Evolutionary conservation across 106 monocot genomes (phyloP), one percentile per base, ranked within the genome.

Genomic region (Dendrobium catenatum): DNA sequence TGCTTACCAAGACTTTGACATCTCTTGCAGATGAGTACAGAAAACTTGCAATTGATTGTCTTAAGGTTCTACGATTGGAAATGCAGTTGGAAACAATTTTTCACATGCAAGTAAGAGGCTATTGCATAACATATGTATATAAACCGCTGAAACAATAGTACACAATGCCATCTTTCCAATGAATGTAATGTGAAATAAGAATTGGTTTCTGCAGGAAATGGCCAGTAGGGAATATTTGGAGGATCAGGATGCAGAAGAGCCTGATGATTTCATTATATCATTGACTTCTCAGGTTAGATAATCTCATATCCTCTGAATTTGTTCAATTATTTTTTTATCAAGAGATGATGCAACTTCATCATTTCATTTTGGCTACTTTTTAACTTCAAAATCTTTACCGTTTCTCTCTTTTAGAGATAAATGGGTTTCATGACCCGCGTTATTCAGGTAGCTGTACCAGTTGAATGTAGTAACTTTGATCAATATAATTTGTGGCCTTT

Each of bases 231-330:
- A 95, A 64, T 95, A 99, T 72, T 33, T 90, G 73, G 98, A 99
- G 83, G 93, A 99, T 86, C 93, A 95, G 87, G 98, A 99, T 90
- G 91, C 95, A 83, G 98, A 99, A 79, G 98, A 99, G 75, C 93
- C 98, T 83, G 98, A 99, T 90, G 95, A 99, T 86, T 99, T 93
- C 79, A 84, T 99, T 40, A 95, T 99, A 85, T 91, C 95, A 82
- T 93, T 99, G 42, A 93, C 95, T 64, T 70, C 98, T 77, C 95
- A 90, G 93, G 98, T 99, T 77, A 78, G 77, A 24, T 29, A 48
- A 27, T 76, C 24, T 7, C 27, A 22, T 49, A 1, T 13, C 72
- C 18, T 85, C 74, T 79, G n/a, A 29, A 18, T 73, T 20, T 56
- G 42, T 59, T 24, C 19, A 75, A 29, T 44, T 11, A 18, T 78